A percentile compares a stretch with the other conserved stretches of the same genome.
Conservation (phyloP, 2,329 filamentous ascomycete species). For the Arthrobotrys entomopaga region DNA sequence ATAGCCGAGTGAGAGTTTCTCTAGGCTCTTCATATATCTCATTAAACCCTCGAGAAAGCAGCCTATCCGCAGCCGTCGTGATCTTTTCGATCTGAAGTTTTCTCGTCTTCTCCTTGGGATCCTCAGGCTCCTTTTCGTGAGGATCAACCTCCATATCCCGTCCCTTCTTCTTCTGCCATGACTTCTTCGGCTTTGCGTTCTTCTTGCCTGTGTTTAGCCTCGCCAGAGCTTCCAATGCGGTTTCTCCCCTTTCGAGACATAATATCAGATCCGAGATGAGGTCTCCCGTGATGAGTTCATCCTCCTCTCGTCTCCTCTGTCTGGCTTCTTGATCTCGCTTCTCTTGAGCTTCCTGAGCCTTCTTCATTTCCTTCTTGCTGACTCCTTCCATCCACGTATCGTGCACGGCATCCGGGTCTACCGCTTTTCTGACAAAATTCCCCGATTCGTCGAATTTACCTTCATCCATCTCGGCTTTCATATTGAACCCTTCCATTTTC, state of each 20-base stretch:
- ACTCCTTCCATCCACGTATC: constrained; percentile 93
- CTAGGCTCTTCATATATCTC: constrained; percentile 94
- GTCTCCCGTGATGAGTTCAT: constrained; percentile 77
- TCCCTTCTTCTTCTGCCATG: constrained; percentile 72
- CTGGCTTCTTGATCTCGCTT: constrained; percentile 81
- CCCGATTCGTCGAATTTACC: constrained; percentile 89
- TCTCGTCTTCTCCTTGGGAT: constrained; percentile 75
- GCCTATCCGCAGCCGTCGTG: constrained; percentile 87
- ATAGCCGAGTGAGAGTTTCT: constrained; percentile 84
- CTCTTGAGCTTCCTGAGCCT: constrained; percentile 85
- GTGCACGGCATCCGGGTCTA: constrained; percentile 87
- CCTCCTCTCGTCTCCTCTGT: constrained; percentile 76
- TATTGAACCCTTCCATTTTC: constrained; percentile 95
- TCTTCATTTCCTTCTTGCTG: constrained; percentile 91
- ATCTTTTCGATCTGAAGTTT: constrained; percentile 81
- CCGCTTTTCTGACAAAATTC: constrained; percentile 89
- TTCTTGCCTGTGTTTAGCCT: constrained; percentile 75
- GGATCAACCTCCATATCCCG: constrained; percentile 75
- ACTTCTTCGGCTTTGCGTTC: constrained; percentile 68
- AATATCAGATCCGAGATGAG: constrained; percentile 78
- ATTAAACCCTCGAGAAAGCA: constrained; percentile 81
- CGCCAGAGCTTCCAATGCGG: constrained; percentile 85
- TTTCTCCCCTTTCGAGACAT: constrained; percentile 81
- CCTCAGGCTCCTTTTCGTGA: constrained; percentile 66
- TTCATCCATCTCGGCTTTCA: constrained; percentile 88